Evolutionary conservation across 2,329 filamentous ascomycete species (phyloP), one percentile per base, ranked within the genome.

Genomic region (Cladophialophora psammophila): DNA sequence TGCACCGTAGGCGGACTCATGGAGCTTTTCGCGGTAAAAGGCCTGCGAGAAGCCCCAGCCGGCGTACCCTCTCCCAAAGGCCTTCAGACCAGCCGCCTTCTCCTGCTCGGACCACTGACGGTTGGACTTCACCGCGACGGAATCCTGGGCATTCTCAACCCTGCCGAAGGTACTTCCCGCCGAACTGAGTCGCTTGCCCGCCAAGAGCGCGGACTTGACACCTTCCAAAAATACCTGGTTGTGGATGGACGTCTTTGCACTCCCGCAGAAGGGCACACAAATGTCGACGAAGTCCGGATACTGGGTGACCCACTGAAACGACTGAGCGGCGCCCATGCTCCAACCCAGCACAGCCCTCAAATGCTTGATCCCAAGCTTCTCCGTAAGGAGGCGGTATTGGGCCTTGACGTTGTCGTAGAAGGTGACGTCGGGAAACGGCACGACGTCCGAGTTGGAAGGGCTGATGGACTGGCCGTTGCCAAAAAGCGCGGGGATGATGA

Each of bases 21-120:
- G 90, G n/a, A 92, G 67, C 75, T 84, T 88, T 71, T 92, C 82
- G 1, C 91, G 85, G 73, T 94, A 94, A 74, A 94, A 94, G 0
- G 90, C 85, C 73, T 94, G 91, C 60, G 88, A 91, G 73, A 94
- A 91, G 0, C 92, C 91, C 81, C 87, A 95, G 0, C 91, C 91
- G 1, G 91, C 91, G 77, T 95, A 95, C 0, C 88, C 91, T 53
- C 90, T 84, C 0, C 86, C 90, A 64, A 94, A 86, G 0, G 91
- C 91, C 73, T 90, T 93, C 48, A 94, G 75, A 0, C 87, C 88
- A 20, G 81, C 79, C 15, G 81, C 79, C 56, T 76, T 85, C 69
- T 90, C 84, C 59, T 86, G 81, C 0, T 79, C 77, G 2, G 80
- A 84, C 84, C 88, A 90, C 0, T 76, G 73, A 12, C 81, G 76